phyloP scores from a whole-genome alignment of 2,329 filamentous ascomycete species.

The Pseudogymnoascus sp. region DNA sequence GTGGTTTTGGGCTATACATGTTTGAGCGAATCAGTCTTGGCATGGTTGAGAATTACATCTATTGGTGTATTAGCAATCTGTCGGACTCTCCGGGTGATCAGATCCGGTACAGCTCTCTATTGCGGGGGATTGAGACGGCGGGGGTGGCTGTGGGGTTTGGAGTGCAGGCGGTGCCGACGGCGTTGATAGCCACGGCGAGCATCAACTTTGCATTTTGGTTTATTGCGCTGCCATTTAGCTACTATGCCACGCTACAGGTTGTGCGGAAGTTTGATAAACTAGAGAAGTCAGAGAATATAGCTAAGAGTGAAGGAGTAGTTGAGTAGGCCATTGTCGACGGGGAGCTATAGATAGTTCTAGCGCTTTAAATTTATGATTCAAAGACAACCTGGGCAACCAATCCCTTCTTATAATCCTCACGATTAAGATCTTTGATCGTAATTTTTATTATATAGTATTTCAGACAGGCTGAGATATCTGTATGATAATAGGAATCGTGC shows the following conservation, averaged over 20 bases:
- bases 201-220: conserved; percentile 39
- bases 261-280: conserved; percentile 34
- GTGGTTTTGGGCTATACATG: conserved; percentile 38
- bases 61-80: conserved; percentile 41
- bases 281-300: conserved; percentile 13
- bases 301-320: not conserved
- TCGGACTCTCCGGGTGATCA: conserved; percentile 16
- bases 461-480: not conserved
- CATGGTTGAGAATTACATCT: conserved; percentile 39
- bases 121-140: conserved; percentile 26
- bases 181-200: conserved; percentile 36
- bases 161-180: conserved; percentile 38
- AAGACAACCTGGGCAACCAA: not conserved
- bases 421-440: not conserved
- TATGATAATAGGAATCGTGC: not conserved
- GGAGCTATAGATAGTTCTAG: not conserved
- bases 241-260: conserved; percentile 37
- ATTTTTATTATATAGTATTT: not conserved
- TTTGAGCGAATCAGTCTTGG: conserved; percentile 34
- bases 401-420: not conserved
- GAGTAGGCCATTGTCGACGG: not conserved
- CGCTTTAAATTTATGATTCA: not conserved
- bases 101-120: conserved; percentile 27
- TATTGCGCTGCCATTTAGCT: conserved; percentile 37
- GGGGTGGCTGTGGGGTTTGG: conserved; percentile 35